phyloP scores from a whole-genome alignment of 257 asterid genomes.

The Rehmannia glutinosa region DNA sequence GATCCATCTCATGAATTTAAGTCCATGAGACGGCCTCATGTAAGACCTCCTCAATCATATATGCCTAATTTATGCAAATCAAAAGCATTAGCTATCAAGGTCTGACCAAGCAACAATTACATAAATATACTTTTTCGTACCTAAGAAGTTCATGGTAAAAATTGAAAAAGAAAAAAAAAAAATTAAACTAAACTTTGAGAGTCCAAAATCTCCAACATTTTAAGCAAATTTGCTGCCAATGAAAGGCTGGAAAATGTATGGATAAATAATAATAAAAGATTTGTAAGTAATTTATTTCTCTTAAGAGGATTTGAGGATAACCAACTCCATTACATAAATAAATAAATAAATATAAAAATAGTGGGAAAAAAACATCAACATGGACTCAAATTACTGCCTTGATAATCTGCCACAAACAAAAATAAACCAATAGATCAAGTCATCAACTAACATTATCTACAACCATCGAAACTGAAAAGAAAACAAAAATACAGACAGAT shows the following conservation, averaged over 20 bases:
- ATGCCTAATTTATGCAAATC: background rate
- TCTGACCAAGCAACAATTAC: background rate
- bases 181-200: background rate
- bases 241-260: background rate
- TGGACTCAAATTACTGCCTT: background rate
- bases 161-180: no score
- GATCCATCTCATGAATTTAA: no score
- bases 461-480: no score
- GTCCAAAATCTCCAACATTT: background rate
- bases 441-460: background rate
- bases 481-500: no score
- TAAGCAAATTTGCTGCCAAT: background rate
- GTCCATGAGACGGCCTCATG: no score
- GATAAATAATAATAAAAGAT: background rate
- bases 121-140: background rate
- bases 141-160: background rate
- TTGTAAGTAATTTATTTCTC: background rate
- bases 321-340: background rate
- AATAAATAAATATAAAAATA: no score
- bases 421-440: background rate
- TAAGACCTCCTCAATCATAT: no score
- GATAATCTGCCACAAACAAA: background rate
- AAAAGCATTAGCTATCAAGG: no score
- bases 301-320: background rate
- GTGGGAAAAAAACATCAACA: no score